Evolutionary conservation across 2,329 filamentous ascomycete genomes (phyloP).

Genomic region (Paradendryphiella salina): DNA sequence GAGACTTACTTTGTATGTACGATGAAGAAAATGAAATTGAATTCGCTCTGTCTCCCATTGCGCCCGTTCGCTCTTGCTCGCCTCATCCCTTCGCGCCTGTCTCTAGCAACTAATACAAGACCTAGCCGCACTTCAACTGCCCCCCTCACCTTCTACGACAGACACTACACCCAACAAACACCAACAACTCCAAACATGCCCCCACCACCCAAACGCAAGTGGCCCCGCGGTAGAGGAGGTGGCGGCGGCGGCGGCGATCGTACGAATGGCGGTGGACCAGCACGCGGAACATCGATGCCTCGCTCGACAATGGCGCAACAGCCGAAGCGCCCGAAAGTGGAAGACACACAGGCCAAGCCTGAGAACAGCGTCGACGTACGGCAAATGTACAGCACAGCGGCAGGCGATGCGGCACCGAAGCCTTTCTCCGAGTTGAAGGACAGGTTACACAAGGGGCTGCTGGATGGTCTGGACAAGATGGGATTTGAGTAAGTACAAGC

Average conservation of each 20-base stretch:
- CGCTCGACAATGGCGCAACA: conserved; percentile 26
- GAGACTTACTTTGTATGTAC: conserved; percentile 26
- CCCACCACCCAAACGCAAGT: conserved; percentile 34
- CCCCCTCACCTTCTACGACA: conserved; percentile 21
- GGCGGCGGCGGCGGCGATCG: conserved; percentile 14
- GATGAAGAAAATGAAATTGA: conserved; percentile 30
- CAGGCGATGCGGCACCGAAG: conserved; percentile 28
- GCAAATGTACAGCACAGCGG: conserved; percentile 31
- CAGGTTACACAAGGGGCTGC: conserved; percentile 31
- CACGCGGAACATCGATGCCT: conserved; percentile 9
- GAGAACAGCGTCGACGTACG: conserved; percentile 25
- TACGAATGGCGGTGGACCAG: conserved; percentile 11
- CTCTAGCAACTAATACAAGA: conserved; percentile 27
- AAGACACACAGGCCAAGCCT: conserved; percentile 10
- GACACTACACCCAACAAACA: conserved; percentile 7
- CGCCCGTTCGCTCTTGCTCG: conserved; percentile 25
- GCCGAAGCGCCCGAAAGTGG: conserved; percentile 30
- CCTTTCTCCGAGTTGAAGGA: conserved; percentile 36
- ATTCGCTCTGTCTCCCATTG: conserved; percentile 27
- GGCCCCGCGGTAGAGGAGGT: conserved; percentile 22
- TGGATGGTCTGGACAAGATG: conserved; percentile 43
- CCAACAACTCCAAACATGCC: conserved; percentile 20
- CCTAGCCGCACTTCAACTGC: conserved; percentile 15
- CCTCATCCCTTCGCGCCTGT: conserved; percentile 18
- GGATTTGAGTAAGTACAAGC: conserved; percentile 41